Conservation (phyloP, 1,284 basidiomycete genomes). For the Kalmanozyma brasiliensis region DNA sequence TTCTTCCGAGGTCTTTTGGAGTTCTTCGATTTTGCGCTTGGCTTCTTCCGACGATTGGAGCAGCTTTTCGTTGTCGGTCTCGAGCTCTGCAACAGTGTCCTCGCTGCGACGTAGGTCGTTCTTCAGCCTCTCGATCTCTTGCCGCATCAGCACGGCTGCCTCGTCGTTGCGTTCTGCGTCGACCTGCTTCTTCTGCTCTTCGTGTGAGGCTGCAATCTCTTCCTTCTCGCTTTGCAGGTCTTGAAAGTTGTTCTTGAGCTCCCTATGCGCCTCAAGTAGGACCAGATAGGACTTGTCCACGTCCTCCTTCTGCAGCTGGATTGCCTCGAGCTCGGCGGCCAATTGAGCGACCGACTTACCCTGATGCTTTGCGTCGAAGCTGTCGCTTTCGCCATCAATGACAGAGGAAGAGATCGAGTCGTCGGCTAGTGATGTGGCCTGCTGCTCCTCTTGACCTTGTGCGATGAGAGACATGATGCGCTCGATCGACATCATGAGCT, state of each 20-base stretch:
- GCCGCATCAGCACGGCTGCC: slow-evolving; percentile 52
- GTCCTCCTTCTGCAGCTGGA: slow-evolving; percentile 68
- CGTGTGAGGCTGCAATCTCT: slow-evolving; percentile 34
- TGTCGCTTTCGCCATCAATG: background rate
- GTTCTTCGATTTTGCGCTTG: slow-evolving; percentile 75
- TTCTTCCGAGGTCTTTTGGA: slow-evolving; percentile 81
- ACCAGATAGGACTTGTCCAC: slow-evolving; percentile 80
- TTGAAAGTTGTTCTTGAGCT: slow-evolving; percentile 75
- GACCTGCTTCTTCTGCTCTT: slow-evolving; percentile 43
- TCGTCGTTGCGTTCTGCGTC: slow-evolving; percentile 46
- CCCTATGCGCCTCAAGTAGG: slow-evolving; percentile 80
- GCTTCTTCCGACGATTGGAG: slow-evolving; percentile 29
- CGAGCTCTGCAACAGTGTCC: slow-evolving; percentile 57
- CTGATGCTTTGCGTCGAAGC: slow-evolving; percentile 13
- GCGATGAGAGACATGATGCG: slow-evolving; percentile 42
- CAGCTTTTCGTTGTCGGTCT: slow-evolving; percentile 53
- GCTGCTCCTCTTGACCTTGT: slow-evolving; percentile 34
- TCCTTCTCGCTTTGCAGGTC: slow-evolving; percentile 50
- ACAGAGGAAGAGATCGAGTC: slow-evolving; percentile 25
- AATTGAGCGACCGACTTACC: slow-evolving; percentile 66
- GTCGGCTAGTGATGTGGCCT: slow-evolving; percentile 13
- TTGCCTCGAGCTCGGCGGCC: slow-evolving; percentile 77
- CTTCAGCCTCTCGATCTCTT: slow-evolving; percentile 58
- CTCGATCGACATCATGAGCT: slow-evolving; percentile 77
- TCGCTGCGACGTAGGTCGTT: slow-evolving; percentile 54